A percentile compares a stretch with the other conserved stretches of the same genome.
These are phyloP conservation scores for Pseudopyricularia javanii DNA, from an alignment of 2,329 filamentous ascomycete species.

Conservation along the genomic window DNA sequence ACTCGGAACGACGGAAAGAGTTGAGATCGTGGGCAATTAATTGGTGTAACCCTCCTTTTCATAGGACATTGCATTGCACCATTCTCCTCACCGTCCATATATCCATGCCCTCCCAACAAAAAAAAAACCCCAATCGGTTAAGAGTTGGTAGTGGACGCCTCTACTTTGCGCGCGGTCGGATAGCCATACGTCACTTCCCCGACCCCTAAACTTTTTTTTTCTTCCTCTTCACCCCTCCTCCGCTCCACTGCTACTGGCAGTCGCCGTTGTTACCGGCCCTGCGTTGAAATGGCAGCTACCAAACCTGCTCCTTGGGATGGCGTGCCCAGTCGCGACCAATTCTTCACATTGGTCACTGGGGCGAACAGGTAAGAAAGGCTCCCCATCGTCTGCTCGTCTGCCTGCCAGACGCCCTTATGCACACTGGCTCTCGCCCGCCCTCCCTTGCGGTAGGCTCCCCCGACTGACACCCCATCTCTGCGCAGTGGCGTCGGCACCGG, in stretches of 20 bases:
- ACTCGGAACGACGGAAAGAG: too few species aligned
- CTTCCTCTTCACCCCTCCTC: neutral
- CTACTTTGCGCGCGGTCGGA: too few species aligned
- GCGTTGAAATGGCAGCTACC: neutral
- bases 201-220: too few species aligned
- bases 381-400: too few species aligned
- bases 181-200: too few species aligned
- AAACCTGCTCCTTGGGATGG: slow-evolving; percentile 20
- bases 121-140: too few species aligned
- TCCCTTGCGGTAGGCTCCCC: neutral
- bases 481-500: slow-evolving; percentile 74
- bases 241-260: neutral
- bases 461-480: neutral
- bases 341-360: slow-evolving; percentile 66
- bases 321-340: slow-evolving; percentile 26
- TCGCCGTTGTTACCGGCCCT: neutral
- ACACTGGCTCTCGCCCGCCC: neutral
- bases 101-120: too few species aligned
- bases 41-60: too few species aligned
- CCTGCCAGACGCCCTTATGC: neutral
- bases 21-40: too few species aligned
- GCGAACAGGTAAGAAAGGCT: slow-evolving; percentile 59
- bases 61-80: too few species aligned
- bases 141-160: too few species aligned
- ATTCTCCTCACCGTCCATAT: too few species aligned